phyloP scores from a whole-genome alignment of 768 basidiomycete genomes.

The Termitomyces sp. region DNA sequence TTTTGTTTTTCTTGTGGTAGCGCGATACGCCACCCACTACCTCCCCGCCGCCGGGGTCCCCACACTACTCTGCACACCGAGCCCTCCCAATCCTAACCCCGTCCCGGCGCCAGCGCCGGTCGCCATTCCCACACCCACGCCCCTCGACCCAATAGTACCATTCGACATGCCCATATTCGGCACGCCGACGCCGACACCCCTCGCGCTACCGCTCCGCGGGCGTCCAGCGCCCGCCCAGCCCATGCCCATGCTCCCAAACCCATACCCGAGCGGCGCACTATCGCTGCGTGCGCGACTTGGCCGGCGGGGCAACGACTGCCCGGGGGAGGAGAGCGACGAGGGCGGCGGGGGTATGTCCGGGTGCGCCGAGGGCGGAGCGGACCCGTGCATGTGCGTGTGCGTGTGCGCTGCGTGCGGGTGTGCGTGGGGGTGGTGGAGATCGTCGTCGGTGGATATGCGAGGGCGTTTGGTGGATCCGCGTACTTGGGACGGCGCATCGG shows the following conservation, averaged over 20 bases:
- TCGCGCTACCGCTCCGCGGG: slow-evolving; percentile 47
- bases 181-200: slow-evolving; percentile 16
- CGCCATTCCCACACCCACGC: background rate
- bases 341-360: slow-evolving; percentile 17
- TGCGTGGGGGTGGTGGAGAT: background rate
- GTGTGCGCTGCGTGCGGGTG: background rate
- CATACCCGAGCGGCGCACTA: slow-evolving; percentile 59
- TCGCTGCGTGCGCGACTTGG: slow-evolving; percentile 60
- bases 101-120: background rate
- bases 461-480: slow-evolving; percentile 44
- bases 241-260: slow-evolving; percentile 5
- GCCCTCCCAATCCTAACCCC: background rate
- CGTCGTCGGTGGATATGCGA: slow-evolving; percentile 37
- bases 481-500: slow-evolving; percentile 20
- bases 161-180: slow-evolving; percentile 29
- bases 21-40: background rate
- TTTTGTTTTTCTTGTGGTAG: background rate
- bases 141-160: slow-evolving; percentile 8
- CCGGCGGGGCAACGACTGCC: background rate
- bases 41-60: background rate
- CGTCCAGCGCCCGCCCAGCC: slow-evolving; percentile 13
- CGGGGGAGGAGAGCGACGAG: slow-evolving; percentile 19
- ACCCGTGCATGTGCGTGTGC: slow-evolving; percentile 7
- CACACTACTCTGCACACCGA: background rate
- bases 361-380: slow-evolving; percentile 18